These are phyloP conservation scores for Venturia pyrina DNA, from an alignment of 2,329 filamentous ascomycete genomes.

Conservation along the genomic window DNA sequence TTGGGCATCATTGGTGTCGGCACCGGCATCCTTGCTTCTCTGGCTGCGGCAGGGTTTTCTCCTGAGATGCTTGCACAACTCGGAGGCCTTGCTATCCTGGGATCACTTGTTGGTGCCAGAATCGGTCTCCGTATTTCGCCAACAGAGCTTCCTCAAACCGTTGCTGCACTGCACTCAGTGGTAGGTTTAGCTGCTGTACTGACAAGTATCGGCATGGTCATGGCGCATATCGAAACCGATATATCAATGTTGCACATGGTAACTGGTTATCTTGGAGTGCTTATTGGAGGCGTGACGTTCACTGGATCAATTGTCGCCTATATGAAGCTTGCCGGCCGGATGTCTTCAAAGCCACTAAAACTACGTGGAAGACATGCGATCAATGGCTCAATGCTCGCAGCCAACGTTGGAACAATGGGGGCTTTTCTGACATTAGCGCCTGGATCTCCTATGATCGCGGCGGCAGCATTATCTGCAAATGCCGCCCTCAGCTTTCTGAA, in stretches of 20 bases:
- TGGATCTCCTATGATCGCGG: conserved; percentile 67
- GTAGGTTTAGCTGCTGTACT: conserved; percentile 81
- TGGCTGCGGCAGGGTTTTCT: conserved; percentile 71
- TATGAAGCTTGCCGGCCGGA: conserved; percentile 71
- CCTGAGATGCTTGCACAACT: conserved; percentile 73
- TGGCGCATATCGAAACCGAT: conserved; percentile 55
- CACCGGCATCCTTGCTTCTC: conserved; percentile 71
- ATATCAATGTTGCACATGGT: conserved; percentile 73
- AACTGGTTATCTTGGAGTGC: conserved; percentile 73
- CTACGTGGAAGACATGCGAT: conserved; percentile 66
- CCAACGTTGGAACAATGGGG: conserved; percentile 74
- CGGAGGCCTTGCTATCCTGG: conserved; percentile 61
- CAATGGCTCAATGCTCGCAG: conserved; percentile 63
- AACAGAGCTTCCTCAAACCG: conserved; percentile 79
- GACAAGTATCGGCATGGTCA: conserved; percentile 79
- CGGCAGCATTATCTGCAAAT: conserved; percentile 66
- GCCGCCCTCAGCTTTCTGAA: conserved; percentile 72
- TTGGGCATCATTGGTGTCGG: conserved; percentile 79
- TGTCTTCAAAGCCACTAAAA: conserved; percentile 66
- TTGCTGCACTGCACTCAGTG: conserved; percentile 80
- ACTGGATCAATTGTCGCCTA: conserved; percentile 87
- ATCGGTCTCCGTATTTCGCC: conserved; percentile 83
- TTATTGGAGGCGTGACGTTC: conserved; percentile 81
- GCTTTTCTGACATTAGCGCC: conserved; percentile 75
- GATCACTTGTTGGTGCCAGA: conserved; percentile 57